Base-by-base conservation (phyloP, 2,329 filamentous ascomycete genomes). In the Fusarium camptoceras region DNA sequence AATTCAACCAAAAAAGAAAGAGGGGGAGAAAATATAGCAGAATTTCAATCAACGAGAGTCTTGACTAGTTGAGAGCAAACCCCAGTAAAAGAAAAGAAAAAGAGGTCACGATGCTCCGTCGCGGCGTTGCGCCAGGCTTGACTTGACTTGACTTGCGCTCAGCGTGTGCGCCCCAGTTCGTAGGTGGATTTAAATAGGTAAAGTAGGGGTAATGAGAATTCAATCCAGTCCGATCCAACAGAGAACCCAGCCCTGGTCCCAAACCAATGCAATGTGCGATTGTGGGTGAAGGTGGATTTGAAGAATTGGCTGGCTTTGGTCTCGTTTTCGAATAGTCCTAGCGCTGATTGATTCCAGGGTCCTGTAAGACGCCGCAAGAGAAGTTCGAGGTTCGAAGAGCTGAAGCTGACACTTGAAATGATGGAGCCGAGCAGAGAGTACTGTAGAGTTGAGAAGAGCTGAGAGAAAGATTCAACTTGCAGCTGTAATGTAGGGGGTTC, bases 71-170 rank as follows among this genome's bases (percentile, higher is more conserved):
- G 61, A 61, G 51, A 65, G 49, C 16, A 64, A 64, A 59, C 66
- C 69, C 66, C 66, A 58, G 66, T 57, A 59, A 56, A 60, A 70
- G 55, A 57, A 72, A 72, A 54, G 48, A 49, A 64, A 64, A 53
- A 66, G 70, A 72, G 73, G 73, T 73, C 73, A 75, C 73, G 73
- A 75, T 75, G 73, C 71, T 74, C 66, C 68, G 72, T 74, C 58
- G 65, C 72, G 65, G 66, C 64, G 72, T 75, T 74, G 73, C 73
- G 73, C 64, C 72, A 69, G 70, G 66, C 68, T 49, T 49, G 50
- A 25, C 59, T 53, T 53, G 49, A 53, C 49, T 53, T 53, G 49
- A 53, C 59, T 67, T 60, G 59, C 53, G 54, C 57, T 64, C 66
- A 72, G 63, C 56, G 68, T 64, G 63, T 57, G 72, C 47, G 68